Evolutionary conservation across 495 filamentous ascomycete species (phyloP).

Genomic region (Penicillium dipodomyicola): DNA sequence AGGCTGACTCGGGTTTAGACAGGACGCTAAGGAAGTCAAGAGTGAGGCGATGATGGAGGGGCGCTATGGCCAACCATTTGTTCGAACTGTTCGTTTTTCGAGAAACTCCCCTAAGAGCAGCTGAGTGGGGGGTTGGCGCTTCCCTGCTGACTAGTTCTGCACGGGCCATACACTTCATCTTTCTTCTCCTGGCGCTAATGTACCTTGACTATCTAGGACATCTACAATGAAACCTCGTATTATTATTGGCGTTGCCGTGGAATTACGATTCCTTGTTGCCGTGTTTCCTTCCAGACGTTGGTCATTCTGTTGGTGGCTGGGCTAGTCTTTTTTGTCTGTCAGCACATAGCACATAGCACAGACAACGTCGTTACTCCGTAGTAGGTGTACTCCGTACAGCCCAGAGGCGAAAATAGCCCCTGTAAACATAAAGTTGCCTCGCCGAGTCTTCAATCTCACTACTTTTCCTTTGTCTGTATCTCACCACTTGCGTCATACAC

Average conservation of each 20-base stretch:
- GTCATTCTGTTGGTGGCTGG: conserved; percentile 6
- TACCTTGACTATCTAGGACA: conserved; percentile 9
- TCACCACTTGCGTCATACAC: conserved; percentile 12
- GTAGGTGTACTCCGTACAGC: not conserved
- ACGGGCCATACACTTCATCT: conserved; percentile 13
- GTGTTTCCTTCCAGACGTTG: not conserved
- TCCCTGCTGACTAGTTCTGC: conserved; percentile 8
- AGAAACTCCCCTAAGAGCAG: conserved; percentile 3
- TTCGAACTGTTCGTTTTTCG: conserved; percentile 7
- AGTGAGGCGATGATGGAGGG: conserved; percentile 17
- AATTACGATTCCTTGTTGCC: not conserved
- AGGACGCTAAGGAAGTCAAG: not conserved
- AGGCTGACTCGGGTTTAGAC: conserved; percentile 7
- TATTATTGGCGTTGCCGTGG: conserved; percentile 1
- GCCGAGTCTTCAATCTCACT: conserved; percentile 1
- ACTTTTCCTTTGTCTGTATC: conserved; percentile 2
- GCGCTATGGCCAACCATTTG: conserved; percentile 15
- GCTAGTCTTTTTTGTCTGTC: not conserved
- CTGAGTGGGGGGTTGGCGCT: conserved; percentile 1
- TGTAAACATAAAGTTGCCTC: conserved; percentile 1
- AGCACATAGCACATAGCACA: not conserved
- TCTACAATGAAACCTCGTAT: not conserved
- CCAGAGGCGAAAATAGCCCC: conserved; percentile 1
- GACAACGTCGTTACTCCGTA: not conserved
- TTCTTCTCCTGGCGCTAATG: conserved; percentile 17